Evolutionary conservation across 129 eudicot species (phyloP), one percentile per base, ranked within the genome.

Genomic region (Lactuca saligna): DNA sequence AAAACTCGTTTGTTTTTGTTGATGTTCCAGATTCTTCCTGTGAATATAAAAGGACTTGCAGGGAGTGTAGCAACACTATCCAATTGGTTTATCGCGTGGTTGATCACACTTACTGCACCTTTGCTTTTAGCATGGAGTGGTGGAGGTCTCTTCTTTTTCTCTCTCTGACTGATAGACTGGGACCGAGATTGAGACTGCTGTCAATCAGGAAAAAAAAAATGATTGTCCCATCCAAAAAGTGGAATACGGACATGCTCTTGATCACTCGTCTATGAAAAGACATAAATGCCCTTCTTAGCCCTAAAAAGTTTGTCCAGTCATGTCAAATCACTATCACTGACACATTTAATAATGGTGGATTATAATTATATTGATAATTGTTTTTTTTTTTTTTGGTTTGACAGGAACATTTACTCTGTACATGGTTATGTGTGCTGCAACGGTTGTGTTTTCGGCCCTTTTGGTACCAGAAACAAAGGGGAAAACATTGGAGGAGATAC

Each of bases 391-490:
- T 17, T 63, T 64, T 32, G 32, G 42, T 42, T 74, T 65, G 57
- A 75, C 90, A 91, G 98, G 96, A 37, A 86, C 98, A 6, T 91
- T 91, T 72, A 75, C 86, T 13, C 4, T 91, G 16, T 91, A 91
- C 82, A 76, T 79, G 81, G 15, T 82, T 4, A 71, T 84, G 78
- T 78, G 89, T 63, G 86, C 78, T 25, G 66, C 86, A 9, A 82
- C 96, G 0, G 86, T 88, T 57, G 86, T 73, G 54, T 88, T 91
- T 77, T 80, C 82, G 65, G 50, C 80, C 13, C 50, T 82, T 58
- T 88, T 75, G 89, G 98, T 91, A 7, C 98, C 98, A 0, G 98
- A 91, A 79, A 91, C 98, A 14, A 91, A 91, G 71, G 98, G 98
- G 8, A 91, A 81, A 69, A 91, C 98, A 37, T 57, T 91, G 69